Evolutionary conservation across 2,329 filamentous ascomycete species (phyloP).

Genomic region (Dactylonectria estremocensis): DNA sequence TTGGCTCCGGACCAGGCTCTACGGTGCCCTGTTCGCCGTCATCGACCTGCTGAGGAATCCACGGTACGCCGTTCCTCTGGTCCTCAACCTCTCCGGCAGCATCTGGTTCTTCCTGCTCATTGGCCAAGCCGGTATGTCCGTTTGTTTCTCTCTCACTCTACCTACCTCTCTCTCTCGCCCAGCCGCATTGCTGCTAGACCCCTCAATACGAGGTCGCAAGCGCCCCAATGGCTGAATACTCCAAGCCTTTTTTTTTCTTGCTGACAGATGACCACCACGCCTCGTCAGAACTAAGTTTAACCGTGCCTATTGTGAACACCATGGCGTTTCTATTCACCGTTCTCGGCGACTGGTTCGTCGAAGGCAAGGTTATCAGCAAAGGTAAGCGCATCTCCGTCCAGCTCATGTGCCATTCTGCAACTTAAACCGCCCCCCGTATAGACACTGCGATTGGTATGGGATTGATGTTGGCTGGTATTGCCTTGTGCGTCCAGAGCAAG

Average conservation of each 20-base stretch:
- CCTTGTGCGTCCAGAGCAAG: conserved; percentile 84
- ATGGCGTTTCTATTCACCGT: conserved; percentile 97
- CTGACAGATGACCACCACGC: conserved; percentile 36
- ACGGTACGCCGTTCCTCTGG: conserved; percentile 85
- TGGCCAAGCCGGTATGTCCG: conserved; percentile 84
- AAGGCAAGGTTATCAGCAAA: conserved; percentile 89
- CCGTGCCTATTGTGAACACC: conserved; percentile 95
- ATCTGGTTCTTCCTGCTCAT: conserved; percentile 98
- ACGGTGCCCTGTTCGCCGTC: conserved; percentile 80
- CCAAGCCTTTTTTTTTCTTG: conserved; percentile 21
- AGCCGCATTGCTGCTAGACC: no score
- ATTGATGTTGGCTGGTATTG: conserved; percentile 85
- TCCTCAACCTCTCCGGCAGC: conserved; percentile 92
- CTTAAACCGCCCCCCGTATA: conserved; percentile 50
- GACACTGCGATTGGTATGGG: conserved; percentile 89
- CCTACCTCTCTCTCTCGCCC: no score
- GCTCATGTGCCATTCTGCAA: neutral
- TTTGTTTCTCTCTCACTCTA: neutral
- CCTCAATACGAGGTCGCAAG: conserved; percentile 12
- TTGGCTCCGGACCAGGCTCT: conserved; percentile 74
- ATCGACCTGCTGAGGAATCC: conserved; percentile 85
- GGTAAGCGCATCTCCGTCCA: conserved; percentile 64
- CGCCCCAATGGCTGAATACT: conserved; percentile 30
- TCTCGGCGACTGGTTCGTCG: conserved; percentile 94
- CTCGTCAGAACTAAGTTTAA: conserved; percentile 84